Evolutionary conservation across 1,284 basidiomycete species (phyloP).

Genomic region (Sporisorium sorghi): DNA sequence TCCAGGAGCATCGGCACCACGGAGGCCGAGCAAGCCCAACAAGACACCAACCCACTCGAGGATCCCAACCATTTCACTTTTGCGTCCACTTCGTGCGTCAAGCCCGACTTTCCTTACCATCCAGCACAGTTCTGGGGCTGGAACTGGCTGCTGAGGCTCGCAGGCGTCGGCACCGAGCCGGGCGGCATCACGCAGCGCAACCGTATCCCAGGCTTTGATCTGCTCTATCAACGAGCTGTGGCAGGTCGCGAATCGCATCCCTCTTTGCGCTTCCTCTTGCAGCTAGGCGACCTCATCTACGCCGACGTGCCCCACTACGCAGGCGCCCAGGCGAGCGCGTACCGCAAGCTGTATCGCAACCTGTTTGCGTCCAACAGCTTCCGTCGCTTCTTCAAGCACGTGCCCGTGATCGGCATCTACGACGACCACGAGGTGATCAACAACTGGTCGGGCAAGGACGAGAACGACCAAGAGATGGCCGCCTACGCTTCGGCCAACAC

Average conservation of each 20-base stretch:
- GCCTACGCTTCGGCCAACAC: slow-evolving; percentile 75
- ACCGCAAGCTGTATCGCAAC: slow-evolving; percentile 67
- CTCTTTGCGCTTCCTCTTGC: slow-evolving; percentile 68
- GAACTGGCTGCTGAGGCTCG: slow-evolving; percentile 59
- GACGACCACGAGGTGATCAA: slow-evolving; percentile 68
- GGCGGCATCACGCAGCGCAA: slow-evolving; percentile 65
- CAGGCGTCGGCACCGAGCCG: slow-evolving; percentile 52
- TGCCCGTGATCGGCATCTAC: slow-evolving; percentile 66
- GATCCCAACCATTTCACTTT: slow-evolving; percentile 68
- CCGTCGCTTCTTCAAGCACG: slow-evolving; percentile 60
- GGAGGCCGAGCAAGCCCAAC: slow-evolving; percentile 13
- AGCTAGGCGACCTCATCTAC: slow-evolving; percentile 76
- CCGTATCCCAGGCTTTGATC: slow-evolving; percentile 78
- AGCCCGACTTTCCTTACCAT: slow-evolving; percentile 68
- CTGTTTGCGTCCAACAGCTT: slow-evolving; percentile 65
- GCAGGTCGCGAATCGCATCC: slow-evolving; percentile 52
- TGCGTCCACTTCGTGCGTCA: slow-evolving; percentile 66
- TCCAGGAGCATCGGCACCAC: slow-evolving; percentile 32
- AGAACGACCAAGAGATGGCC: slow-evolving; percentile 73
- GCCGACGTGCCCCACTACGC: slow-evolving; percentile 76
- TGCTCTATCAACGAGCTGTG: slow-evolving; percentile 72
- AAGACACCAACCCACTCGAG: slow-evolving; percentile 57
- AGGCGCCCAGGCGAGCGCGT: slow-evolving; percentile 52
- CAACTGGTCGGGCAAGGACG: slow-evolving; percentile 72
- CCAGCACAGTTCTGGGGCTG: slow-evolving; percentile 67